Evolutionary conservation across 805 yeast genomes (phyloP).

Genomic region (Candida vaughaniae): DNA sequence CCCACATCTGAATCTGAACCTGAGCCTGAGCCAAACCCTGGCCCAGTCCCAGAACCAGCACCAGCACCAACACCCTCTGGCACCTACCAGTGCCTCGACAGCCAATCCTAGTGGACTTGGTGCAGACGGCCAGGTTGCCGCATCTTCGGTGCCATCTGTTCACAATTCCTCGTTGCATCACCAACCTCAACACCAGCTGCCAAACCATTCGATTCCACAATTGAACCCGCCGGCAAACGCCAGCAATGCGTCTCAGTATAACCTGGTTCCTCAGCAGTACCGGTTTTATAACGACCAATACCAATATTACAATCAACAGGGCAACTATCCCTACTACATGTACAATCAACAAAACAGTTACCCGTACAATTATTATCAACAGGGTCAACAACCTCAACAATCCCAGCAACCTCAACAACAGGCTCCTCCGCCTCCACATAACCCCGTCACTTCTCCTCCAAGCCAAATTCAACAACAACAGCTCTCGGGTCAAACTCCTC

Average conservation of each 20-base stretch:
- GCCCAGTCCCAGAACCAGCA: no score
- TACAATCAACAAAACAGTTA: conserved; percentile 15
- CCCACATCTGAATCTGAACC: no score
- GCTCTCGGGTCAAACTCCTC: conserved; percentile 1
- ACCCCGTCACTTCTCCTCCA: conserved; percentile 1
- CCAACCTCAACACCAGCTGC: conserved; percentile 5
- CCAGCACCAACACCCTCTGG: no score
- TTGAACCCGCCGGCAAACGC: conserved; percentile 3
- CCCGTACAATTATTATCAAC: conserved; percentile 13
- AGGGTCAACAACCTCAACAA: conserved; percentile 16
- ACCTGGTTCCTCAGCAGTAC: conserved; percentile 20
- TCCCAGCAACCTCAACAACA: conserved; percentile 13
- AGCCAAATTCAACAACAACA: conserved; percentile 1
- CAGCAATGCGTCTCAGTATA: conserved; percentile 1
- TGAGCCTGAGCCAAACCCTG: no score
- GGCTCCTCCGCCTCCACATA: conserved; percentile 1
- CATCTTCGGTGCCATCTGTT: no score
- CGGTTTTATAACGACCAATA: conserved; percentile 18
- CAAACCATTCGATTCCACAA: conserved; percentile 10
- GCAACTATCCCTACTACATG: conserved; percentile 14
- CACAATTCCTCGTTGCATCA: no score
- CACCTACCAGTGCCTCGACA: conserved; percentile 2
- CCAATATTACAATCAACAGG: conserved; percentile 14
- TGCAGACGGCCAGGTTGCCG: no score
- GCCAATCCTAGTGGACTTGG: no score